Evolutionary conservation across 768 basidiomycete genomes (phyloP).

Genomic region (Punctularia strigosozonata): DNA sequence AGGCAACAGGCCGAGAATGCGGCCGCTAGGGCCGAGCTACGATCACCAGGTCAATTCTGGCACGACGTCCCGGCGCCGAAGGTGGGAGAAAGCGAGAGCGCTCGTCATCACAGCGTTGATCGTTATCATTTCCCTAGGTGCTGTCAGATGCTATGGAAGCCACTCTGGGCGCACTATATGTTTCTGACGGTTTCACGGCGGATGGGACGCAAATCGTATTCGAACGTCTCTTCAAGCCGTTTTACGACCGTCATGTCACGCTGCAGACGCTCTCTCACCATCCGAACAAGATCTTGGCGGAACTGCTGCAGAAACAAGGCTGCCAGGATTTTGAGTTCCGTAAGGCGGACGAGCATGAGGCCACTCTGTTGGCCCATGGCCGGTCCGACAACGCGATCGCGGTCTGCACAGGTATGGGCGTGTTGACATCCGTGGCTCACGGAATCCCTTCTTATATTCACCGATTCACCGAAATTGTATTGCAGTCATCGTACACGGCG

Average conservation of each 20-base stretch:
- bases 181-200: slow-evolving; percentile 60
- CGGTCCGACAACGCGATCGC: too few species aligned
- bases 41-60: slow-evolving; percentile 66
- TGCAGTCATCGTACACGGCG: slow-evolving; percentile 63
- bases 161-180: slow-evolving; percentile 65
- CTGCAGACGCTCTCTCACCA: slow-evolving; percentile 64
- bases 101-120: neutral
- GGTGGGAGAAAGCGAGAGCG: too few species aligned
- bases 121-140: slow-evolving; percentile 27
- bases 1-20: slow-evolving; percentile 35
- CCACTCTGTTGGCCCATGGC: too few species aligned
- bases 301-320: slow-evolving; percentile 59
- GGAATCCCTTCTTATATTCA: too few species aligned
- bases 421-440: too few species aligned
- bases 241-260: slow-evolving; percentile 67
- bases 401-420: too few species aligned
- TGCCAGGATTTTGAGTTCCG: slow-evolving; percentile 54
- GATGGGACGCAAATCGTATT: slow-evolving; percentile 55
- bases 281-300: slow-evolving; percentile 65
- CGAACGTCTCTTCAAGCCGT: slow-evolving; percentile 57
- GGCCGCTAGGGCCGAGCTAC: slow-evolving; percentile 33
- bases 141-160: slow-evolving; percentile 77
- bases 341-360: slow-evolving; percentile 29
- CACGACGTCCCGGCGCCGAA: slow-evolving; percentile 67
- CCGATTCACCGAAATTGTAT: too few species aligned